A percentile compares a stretch with the other conserved stretches of the same genome.
Conservation (phyloP, 2,329 filamentous ascomycete genomes). For the Aspergillus transmontanensis region DNA sequence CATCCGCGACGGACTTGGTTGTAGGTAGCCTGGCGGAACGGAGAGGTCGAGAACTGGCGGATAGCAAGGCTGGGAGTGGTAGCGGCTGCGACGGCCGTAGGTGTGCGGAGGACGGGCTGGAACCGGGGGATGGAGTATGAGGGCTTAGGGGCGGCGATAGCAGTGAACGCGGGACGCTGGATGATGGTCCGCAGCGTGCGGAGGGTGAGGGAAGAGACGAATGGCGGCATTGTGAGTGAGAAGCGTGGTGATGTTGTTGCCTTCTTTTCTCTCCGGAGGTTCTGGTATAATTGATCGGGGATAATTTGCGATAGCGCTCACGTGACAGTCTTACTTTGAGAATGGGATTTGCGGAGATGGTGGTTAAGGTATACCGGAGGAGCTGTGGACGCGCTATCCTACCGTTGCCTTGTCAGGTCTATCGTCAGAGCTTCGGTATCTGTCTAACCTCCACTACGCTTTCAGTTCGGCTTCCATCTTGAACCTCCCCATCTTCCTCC, state of each 20-base stretch:
- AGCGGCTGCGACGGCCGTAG: conserved; percentile 25
- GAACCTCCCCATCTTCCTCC: conserved; percentile 8
- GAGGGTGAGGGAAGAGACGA: conserved; percentile 37
- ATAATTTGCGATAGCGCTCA: conserved; percentile 23
- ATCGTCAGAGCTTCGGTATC: conserved; percentile 19
- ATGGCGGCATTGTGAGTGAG: conserved; percentile 34
- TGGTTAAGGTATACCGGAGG: conserved; percentile 26
- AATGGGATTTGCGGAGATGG: conserved; percentile 28
- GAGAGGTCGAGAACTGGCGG: conserved; percentile 61
- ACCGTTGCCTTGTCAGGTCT: conserved; percentile 18
- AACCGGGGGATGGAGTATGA: conserved; percentile 23
- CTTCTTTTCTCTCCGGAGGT: background rate
- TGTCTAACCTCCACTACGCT: conserved; percentile 3
- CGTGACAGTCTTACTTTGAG: conserved; percentile 21
- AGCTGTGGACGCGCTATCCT: conserved; percentile 39
- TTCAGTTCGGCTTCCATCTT: conserved; percentile 5
- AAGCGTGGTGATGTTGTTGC: conserved; percentile 13
- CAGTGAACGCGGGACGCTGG: conserved; percentile 28
- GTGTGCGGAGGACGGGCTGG: conserved; percentile 34
- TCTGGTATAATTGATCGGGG: conserved; percentile 2
- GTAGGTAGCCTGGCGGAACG: conserved; percentile 63
- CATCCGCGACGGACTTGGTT: conserved; percentile 77
- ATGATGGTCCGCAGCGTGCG: conserved; percentile 37
- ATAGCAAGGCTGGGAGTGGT: conserved; percentile 20
- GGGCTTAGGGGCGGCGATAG: conserved; percentile 28